Base-by-base conservation (phyloP, 108 stramenopile genomes). In the Nannochloropsis salina region DNA sequence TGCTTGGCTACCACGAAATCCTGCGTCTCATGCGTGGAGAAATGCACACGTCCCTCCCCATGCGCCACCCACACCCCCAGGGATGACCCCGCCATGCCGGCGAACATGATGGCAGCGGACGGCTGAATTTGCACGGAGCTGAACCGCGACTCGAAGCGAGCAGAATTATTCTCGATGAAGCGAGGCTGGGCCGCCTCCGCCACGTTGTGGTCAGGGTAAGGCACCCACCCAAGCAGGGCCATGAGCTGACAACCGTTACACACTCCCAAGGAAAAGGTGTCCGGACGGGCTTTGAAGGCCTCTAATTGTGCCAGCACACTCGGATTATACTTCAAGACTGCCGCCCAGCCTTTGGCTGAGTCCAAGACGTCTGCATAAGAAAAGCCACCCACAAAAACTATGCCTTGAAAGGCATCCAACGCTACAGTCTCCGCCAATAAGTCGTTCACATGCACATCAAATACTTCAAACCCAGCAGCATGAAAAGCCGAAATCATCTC, bases 211-310 rank as follows among this genome's bases (percentile, higher is more conserved):
- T 83, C 81, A 82, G 82, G 43, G 81, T 47, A 92, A 42, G 98
- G 97, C 83, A 99, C 96, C 98, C 98, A 98, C 21, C 99, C 99
- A 21, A 99, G 93, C 51, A 99, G 91, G 5, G 98, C 97, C 95
- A 99, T 95, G 86, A 99, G 95, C 92, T 99, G 99, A 92, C 99
- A 99, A 80, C 99, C 99, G 86, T 98, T 99, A 92, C 99, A 99
- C 10, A 99, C 94, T 47, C 99, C 99, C 22, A 99, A 93, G 86
- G 95, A 96, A 92, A 99, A 99, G 3, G 98, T 98, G 92, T 98
- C 95, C 18, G 86, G 81, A 82, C 97, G 94, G 42, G 90, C 93
- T 47, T 94, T 94, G 94, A 99, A 99, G 12, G 91, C 92, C 88
- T 97, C 84, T 87, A 99, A 98, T 92, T 98, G 96, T 87, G 95